Evolutionary conservation across 148 eudicot species (phyloP).

Genomic region (Rhododendron ovatum): DNA sequence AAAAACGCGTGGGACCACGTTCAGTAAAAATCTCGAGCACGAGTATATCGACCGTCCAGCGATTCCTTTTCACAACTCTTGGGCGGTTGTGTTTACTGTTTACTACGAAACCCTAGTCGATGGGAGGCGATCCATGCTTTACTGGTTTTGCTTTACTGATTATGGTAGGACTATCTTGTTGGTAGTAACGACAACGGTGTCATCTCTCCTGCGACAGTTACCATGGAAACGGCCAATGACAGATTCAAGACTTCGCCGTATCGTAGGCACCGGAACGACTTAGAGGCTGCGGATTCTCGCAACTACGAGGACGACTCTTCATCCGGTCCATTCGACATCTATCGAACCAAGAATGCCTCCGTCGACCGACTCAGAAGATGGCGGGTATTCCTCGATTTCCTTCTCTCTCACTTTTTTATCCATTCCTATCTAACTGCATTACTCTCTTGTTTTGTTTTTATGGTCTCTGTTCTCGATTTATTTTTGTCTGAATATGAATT

Average conservation of each 20-base stretch:
- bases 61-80: too few species aligned
- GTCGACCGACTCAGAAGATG: slow-evolving; percentile 65
- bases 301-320: slow-evolving; percentile 29
- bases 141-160: too few species aligned
- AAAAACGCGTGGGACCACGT: too few species aligned
- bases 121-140: not conserved
- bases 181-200: slow-evolving; percentile 27
- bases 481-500: not conserved
- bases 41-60: not conserved
- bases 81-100: not conserved
- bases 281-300: slow-evolving; percentile 35
- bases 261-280: slow-evolving; percentile 41
- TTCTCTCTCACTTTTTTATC: not conserved
- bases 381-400: slow-evolving; percentile 50
- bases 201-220: slow-evolving; percentile 65
- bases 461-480: not conserved
- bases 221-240: slow-evolving; percentile 23
- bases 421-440: not conserved
- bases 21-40: not conserved
- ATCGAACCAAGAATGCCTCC: slow-evolving; percentile 70
- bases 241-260: slow-evolving; percentile 39
- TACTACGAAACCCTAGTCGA: not conserved
- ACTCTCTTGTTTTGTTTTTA: not conserved
- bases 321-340: slow-evolving; percentile 54
- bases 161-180: not conserved